Evolutionary conservation across 345 rosid species (phyloP).

Genomic region (Geranium brycei): DNA sequence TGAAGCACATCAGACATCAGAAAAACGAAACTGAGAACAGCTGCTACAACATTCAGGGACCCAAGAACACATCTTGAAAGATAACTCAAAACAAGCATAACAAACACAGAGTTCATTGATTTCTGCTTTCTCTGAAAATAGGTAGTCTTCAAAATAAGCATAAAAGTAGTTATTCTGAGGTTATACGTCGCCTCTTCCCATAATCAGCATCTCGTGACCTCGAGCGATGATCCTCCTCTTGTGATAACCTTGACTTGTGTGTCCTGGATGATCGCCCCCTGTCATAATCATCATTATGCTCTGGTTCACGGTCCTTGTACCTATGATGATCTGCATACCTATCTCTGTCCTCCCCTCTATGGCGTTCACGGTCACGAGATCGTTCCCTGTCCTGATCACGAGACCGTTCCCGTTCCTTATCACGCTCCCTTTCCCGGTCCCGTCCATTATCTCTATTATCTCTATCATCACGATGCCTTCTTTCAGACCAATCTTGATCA

Average conservation of each 20-base stretch:
- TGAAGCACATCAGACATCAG: not conserved
- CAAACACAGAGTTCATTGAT: conserved; percentile 3
- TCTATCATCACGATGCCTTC: conserved; percentile 52
- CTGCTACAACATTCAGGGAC: conserved; percentile 6
- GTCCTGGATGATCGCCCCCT: conserved; percentile 53
- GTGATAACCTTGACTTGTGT: conserved; percentile 43
- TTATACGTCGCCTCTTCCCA: conserved; percentile 67
- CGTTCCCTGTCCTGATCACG: conserved; percentile 47
- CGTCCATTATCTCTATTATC: conserved; percentile 28
- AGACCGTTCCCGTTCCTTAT: conserved; percentile 49
- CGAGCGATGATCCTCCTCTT: conserved; percentile 56
- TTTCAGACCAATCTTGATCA: conserved; percentile 47
- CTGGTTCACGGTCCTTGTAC: conserved; percentile 43
- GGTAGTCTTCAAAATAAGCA: not conserved
- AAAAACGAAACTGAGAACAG: not conserved
- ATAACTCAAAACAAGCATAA: not conserved
- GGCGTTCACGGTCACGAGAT: conserved; percentile 46
- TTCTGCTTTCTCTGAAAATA: not conserved
- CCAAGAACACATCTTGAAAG: not conserved
- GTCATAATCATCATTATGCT: conserved; percentile 58
- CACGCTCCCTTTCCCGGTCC: conserved; percentile 52
- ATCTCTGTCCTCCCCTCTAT: conserved; percentile 46
- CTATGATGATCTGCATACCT: conserved; percentile 46
- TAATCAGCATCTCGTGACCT: conserved; percentile 68
- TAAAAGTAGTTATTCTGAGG: conserved; percentile 29